A percentile compares a stretch with the other conserved stretches of the same genome.
These are phyloP conservation scores for Prinsepia uniflora DNA, from an alignment of 306 rosid species.

Conservation along the genomic window DNA sequence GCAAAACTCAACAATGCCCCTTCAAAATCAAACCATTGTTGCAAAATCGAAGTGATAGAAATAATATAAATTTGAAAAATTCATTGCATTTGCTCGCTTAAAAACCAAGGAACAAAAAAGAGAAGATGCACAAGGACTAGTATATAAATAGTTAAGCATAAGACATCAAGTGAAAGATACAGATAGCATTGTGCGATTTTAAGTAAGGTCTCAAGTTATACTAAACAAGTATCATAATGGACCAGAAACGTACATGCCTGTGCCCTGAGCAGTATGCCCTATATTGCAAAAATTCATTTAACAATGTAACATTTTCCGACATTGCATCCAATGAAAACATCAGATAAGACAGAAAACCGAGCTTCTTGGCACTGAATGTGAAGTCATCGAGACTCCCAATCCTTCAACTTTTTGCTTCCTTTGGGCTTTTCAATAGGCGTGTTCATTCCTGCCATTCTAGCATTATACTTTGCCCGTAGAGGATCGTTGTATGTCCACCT, in stretches of 20 bases:
- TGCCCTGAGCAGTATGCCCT: background rate
- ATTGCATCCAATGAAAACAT: background rate
- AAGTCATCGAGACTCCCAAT: conserved; percentile 68
- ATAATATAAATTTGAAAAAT: background rate
- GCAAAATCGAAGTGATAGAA: background rate
- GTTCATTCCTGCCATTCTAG: conserved; percentile 92
- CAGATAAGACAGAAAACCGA: background rate
- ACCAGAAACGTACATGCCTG: background rate
- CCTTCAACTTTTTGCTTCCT: conserved; percentile 93
- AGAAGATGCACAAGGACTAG: background rate
- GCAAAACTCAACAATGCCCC: background rate
- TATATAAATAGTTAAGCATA: background rate
- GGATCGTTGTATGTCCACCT: conserved; percentile 99
- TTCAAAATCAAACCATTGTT: background rate
- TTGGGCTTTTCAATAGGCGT: conserved; percentile 66
- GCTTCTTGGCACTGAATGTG: background rate
- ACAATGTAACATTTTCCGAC: background rate
- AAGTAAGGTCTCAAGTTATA: background rate
- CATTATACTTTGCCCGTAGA: conserved; percentile 87
- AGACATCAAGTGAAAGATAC: conserved; percentile 1
- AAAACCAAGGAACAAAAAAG: background rate
- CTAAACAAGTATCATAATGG: background rate
- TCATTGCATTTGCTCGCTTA: background rate
- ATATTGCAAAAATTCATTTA: background rate
- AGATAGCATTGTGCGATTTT: background rate